Conservation (phyloP, 345 rosid species). For the Rhizophora apiculata region DNA sequence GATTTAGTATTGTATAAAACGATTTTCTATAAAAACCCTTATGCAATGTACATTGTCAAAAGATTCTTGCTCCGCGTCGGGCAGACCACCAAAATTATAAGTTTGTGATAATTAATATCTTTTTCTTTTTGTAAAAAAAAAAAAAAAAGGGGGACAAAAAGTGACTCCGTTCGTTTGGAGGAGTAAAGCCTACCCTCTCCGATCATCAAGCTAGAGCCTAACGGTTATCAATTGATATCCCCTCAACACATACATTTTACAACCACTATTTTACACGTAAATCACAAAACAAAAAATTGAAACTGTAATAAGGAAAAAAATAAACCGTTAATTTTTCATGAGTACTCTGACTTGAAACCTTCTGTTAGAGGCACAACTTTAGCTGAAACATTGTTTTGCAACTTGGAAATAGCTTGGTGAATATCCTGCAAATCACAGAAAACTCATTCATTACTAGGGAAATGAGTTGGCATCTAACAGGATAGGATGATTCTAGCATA, state of each 20-base stretch:
- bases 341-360: constrained; percentile 77
- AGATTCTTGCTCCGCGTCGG: too few species aligned
- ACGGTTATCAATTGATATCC: too few species aligned
- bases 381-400: constrained; percentile 77
- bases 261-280: background rate
- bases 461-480: background rate
- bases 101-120: too few species aligned
- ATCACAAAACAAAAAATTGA: background rate
- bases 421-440: constrained; percentile 58
- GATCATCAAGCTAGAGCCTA: too few species aligned
- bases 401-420: constrained; percentile 59
- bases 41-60: too few species aligned
- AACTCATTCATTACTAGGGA: background rate
- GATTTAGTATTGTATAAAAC: too few species aligned
- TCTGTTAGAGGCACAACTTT: constrained; percentile 88
- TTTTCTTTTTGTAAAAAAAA: too few species aligned
- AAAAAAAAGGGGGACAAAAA: too few species aligned
- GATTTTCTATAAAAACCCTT: too few species aligned
- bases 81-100: too few species aligned
- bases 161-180: too few species aligned
- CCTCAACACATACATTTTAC: background rate
- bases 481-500: background rate
- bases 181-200: too few species aligned
- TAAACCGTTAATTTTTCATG: constrained; percentile 15
- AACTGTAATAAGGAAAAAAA: background rate